phyloP scores from a whole-genome alignment of 148 eudicot species.

The Chenopodium quinoa region DNA sequence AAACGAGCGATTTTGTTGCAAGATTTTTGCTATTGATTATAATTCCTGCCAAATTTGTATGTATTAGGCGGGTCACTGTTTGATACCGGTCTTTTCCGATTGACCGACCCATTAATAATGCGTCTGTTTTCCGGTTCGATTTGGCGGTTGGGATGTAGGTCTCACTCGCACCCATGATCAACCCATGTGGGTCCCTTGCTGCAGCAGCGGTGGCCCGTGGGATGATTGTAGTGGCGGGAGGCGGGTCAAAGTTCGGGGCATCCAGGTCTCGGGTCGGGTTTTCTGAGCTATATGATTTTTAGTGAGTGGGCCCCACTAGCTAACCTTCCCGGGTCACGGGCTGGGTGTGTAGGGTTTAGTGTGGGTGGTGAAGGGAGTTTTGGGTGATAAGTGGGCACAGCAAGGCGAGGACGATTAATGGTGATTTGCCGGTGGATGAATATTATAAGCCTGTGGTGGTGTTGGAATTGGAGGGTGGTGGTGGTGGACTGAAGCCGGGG shows the following conservation, averaged over 20 bases:
- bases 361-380: no score
- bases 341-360: no score
- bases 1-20: no score
- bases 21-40: no score
- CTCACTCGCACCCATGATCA: slow-evolving; percentile 54
- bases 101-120: slow-evolving; percentile 58
- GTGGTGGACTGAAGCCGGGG: slow-evolving; percentile 18
- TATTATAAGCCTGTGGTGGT: slow-evolving; percentile 70
- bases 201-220: slow-evolving; percentile 41
- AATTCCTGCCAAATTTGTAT: slow-evolving; percentile 29
- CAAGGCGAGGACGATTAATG: slow-evolving; percentile 66
- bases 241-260: slow-evolving; percentile 87
- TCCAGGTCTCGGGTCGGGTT: slow-evolving; percentile 77
- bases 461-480: slow-evolving; percentile 49
- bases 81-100: slow-evolving; percentile 74
- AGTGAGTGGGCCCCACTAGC: slow-evolving; percentile 66
- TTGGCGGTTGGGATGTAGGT: slow-evolving; percentile 11
- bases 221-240: slow-evolving; percentile 88
- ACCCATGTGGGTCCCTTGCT: slow-evolving; percentile 85
- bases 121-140: slow-evolving; percentile 52
- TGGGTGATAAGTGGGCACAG: slow-evolving; percentile 64
- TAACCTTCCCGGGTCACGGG: slow-evolving; percentile 27
- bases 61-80: slow-evolving; percentile 77
- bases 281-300: slow-evolving; percentile 75
- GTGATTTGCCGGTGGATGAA: slow-evolving; percentile 86